phyloP scores from a whole-genome alignment of 768 basidiomycete species.

The Auricularia sp. region DNA sequence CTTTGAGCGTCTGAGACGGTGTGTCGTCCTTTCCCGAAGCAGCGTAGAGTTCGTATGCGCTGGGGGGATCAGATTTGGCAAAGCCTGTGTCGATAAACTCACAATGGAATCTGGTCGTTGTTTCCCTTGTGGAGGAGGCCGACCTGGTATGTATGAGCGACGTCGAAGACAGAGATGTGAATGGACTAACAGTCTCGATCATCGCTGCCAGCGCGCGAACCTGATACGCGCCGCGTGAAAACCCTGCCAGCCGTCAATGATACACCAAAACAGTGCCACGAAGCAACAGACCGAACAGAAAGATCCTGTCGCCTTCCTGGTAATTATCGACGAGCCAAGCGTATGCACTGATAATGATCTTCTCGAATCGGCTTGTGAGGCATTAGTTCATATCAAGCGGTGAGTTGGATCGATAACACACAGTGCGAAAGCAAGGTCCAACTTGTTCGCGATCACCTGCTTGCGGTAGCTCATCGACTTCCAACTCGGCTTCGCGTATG shows the following conservation, averaged over 20 bases:
- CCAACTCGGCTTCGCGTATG: slow-evolving; percentile 21
- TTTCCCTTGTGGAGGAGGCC: slow-evolving; percentile 32
- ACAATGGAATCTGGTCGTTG: slow-evolving; percentile 32
- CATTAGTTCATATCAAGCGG: neutral
- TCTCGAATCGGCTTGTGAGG: slow-evolving; percentile 25
- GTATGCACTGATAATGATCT: slow-evolving; percentile 26
- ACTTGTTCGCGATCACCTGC: slow-evolving; percentile 14
- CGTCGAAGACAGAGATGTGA: too few relatives aligned
- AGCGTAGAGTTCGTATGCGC: slow-evolving; percentile 31
- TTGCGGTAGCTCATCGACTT: slow-evolving; percentile 11
- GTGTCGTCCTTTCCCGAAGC: too few relatives aligned
- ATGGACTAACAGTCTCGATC: too few relatives aligned
- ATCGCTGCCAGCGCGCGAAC: too few relatives aligned
- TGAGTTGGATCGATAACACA: slow-evolving; percentile 8
- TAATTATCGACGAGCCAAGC: slow-evolving; percentile 34
- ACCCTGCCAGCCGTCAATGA: too few relatives aligned
- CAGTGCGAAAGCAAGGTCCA: slow-evolving; percentile 31
- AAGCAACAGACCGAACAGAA: slow-evolving; percentile 25
- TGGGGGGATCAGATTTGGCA: slow-evolving; percentile 6
- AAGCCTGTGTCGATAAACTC: slow-evolving; percentile 1
- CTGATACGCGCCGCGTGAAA: too few relatives aligned
- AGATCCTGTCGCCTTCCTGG: slow-evolving; percentile 27
- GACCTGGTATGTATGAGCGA: slow-evolving; percentile 18
- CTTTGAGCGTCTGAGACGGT: too few relatives aligned
- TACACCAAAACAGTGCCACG: too few relatives aligned